Base-by-base conservation (phyloP, 2,329 filamentous ascomycete genomes). In the Fusarium praegraminearum region DNA sequence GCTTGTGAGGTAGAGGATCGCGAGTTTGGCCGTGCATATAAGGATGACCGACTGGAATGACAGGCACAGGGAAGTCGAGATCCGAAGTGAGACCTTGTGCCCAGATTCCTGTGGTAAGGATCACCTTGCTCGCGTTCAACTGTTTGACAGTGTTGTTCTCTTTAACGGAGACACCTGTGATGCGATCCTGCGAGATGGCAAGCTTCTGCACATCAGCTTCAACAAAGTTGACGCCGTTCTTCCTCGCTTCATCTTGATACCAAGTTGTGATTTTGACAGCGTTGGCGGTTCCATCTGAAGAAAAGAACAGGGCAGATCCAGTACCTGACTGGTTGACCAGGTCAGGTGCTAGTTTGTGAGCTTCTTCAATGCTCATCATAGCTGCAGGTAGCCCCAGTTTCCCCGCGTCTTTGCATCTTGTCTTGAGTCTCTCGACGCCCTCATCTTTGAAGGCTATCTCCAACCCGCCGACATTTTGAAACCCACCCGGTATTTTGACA, bases 91-190 rank as follows among this genome's bases (percentile, higher is more conserved):
- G 62, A 7, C 61, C 66, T n/a, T 71, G 71, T 0, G 71, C 72
- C 73, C 73, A 75, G 1, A 75, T 65, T 4, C 73, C 73, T 1
- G 73, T 75, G 1, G 73, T 70, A 1, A 75, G 50, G 18, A 75
- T 55, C 9, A 73, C 67, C n/a, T 65, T 75, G n/a, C 64, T 51
- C 1, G 72, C 69, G 2, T 24, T 24, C 4, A 75, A 20, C 6
- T 54, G 53, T 2, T 28, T 24, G 7, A 35, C 24, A 6, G 15
- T 15, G 2, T 20, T 26, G 1, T 45, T 45, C 0, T 66, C 26
- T 3, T 36, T n/a, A 4, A 62, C 11, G 0, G 63, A 52, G 6
- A 73, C 30, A 2, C 73, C 73, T 0, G 32, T 66, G 16, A 71
- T 46, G 5, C 36, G 41, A 7, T 46, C 43, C 1, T 40, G 5